Evolutionary conservation across 805 yeast species (phyloP), one percentile per base, ranked within the genome.

Genomic region (Ogataea nitratoaversa): DNA sequence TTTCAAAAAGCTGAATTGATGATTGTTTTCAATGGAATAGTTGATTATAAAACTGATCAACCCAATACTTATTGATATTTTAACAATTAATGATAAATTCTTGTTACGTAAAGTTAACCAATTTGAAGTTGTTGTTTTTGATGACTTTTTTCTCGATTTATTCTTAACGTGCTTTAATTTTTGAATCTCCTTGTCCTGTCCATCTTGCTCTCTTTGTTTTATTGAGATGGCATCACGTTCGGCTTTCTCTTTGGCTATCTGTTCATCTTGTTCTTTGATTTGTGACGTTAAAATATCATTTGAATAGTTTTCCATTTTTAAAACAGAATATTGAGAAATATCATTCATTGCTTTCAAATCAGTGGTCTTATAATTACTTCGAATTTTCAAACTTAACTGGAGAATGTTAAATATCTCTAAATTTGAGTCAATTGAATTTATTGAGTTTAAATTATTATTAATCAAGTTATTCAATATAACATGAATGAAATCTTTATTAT

Each of bases 401-500:
- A 60, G 39, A 25, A 63, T 56, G 27, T 50, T 52, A 24, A 43
- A 49, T 9, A 60, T 37, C 34, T 60, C 59, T 5, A 44, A 38
- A 24, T 50, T 46, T 1, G 56, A 50, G 34, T 53, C 57, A n/a
- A 48, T 36, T 8, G 54, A 45, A 28, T 44, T 49, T 1, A 40
- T 44, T 4, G 36, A 40, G 20, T 50, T 56, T 14, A 61, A 40
- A 40, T 59, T 57, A 25, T 48, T 52, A 24, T 46, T 48, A 22
- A 62, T 51, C 18, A 59, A 46, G 28, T 58, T 60, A 28, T 47
- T 50, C 32, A 63, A 41, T 1, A 54, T 52, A 7, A 47, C 49
- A 35, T 61, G 65, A 30, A 62, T 43, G 3, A 54, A 33, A 40
- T 60, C 65, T 23, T 42, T 46, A 33, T 53, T 48, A 28, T 51